Conservation (phyloP, 495 filamentous ascomycete genomes). For the Pyrenopolyporus hunteri region DNA sequence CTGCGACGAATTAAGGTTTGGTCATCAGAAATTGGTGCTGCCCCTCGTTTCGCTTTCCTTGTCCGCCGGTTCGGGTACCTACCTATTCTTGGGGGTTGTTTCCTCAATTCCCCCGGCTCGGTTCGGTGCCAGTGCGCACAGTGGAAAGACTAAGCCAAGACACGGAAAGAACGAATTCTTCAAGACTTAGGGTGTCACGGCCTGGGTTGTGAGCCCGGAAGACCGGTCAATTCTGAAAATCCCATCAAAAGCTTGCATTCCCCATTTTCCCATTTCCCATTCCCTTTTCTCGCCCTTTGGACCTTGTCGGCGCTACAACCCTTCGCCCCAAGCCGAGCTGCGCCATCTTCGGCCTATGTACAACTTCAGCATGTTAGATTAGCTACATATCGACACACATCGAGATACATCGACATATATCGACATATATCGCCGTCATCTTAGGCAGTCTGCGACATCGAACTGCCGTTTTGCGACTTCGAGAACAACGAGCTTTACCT, state of each 20-base stretch:
- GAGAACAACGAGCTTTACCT: constrained; percentile 42
- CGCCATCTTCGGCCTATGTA: neutral
- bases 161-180: constrained; percentile 28
- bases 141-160: constrained; percentile 34
- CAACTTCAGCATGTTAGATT: neutral
- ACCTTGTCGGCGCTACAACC: constrained; percentile 11
- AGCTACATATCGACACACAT: constrained; percentile 8
- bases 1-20: neutral
- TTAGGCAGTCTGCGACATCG: constrained; percentile 34
- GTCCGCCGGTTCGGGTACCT: constrained; percentile 23
- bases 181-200: constrained; percentile 22
- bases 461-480: constrained; percentile 41
- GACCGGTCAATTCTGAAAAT: constrained; percentile 35
- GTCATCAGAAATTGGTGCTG: constrained; percentile 1
- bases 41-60: constrained; percentile 13
- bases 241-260: constrained; percentile 29
- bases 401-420: too few relatives aligned
- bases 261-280: constrained; percentile 30
- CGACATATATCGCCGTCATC: too few relatives aligned
- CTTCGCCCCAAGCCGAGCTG: neutral
- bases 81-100: neutral
- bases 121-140: constrained; percentile 29
- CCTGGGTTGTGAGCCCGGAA: constrained; percentile 34
- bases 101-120: constrained; percentile 28
- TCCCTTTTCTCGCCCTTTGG: constrained; percentile 7